Evolutionary conservation across 1,284 basidiomycete genomes (phyloP).

Genomic region (Golubevia pallescens): DNA sequence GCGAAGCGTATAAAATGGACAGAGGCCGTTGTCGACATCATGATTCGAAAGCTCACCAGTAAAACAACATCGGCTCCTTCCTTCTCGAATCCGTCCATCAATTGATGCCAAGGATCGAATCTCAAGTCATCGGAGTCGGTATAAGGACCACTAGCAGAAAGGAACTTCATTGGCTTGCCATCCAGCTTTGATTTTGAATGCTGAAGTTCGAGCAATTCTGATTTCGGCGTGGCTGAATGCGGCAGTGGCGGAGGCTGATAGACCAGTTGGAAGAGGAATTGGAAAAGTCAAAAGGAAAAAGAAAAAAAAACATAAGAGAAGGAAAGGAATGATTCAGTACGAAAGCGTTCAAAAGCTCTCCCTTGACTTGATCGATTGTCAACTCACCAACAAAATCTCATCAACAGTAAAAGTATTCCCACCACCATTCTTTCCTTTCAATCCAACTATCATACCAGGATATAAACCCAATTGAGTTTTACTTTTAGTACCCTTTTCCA

Average conservation of each 20-base stretch:
- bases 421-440: constrained; percentile 90
- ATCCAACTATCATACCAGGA: constrained; percentile 83
- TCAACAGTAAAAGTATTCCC: constrained; percentile 83
- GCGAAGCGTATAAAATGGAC: too few species aligned
- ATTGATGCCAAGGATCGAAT: constrained; percentile 42
- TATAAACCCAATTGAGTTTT: constrained; percentile 71
- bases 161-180: constrained; percentile 27
- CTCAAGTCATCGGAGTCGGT: constrained; percentile 32
- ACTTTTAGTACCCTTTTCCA: constrained; percentile 1
- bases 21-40: too few species aligned
- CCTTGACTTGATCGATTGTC: too few species aligned
- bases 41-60: constrained; percentile 3
- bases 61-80: constrained; percentile 15
- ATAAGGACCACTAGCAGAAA: constrained; percentile 39
- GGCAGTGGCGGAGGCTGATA: constrained; percentile 44
- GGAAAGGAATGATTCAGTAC: not conserved
- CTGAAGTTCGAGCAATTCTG: constrained; percentile 28
- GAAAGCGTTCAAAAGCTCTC: not conserved
- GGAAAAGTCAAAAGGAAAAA: not conserved
- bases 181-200: constrained; percentile 5
- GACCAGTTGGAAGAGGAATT: not conserved
- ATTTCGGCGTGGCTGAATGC: constrained; percentile 27
- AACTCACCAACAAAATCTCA: constrained; percentile 78
- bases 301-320: not conserved
- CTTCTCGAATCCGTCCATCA: constrained; percentile 41